Conservation (phyloP, 805 yeast species). For the Blastobotrys parvus region DNA sequence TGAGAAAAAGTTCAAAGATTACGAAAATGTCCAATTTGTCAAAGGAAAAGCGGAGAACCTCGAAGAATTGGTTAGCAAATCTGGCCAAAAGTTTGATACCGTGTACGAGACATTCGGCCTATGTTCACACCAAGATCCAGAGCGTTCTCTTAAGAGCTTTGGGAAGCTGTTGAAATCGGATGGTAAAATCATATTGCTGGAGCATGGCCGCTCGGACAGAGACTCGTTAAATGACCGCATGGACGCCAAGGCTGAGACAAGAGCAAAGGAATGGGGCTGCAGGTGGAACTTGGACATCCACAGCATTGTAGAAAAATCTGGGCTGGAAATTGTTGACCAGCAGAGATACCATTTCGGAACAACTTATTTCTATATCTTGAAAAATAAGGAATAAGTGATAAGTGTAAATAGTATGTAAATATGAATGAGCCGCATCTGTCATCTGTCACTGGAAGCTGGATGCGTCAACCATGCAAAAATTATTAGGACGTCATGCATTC, state of each 20-base stretch:
- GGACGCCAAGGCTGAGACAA: slow-evolving; percentile 73
- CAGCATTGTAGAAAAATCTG: slow-evolving; percentile 73
- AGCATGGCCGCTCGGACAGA: slow-evolving; percentile 86
- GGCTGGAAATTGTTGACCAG: slow-evolving; percentile 73
- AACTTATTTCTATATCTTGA: slow-evolving; percentile 41
- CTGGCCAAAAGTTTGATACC: slow-evolving; percentile 65
- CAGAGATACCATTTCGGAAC: slow-evolving; percentile 84
- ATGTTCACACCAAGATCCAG: slow-evolving; percentile 94
- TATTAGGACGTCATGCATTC: too few relatives aligned
- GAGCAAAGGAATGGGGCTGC: slow-evolving; percentile 92
- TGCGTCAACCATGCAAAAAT: too few relatives aligned
- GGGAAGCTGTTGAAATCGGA: slow-evolving; percentile 68
- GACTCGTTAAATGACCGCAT: slow-evolving; percentile 68
- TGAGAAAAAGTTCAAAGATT: slow-evolving; percentile 55
- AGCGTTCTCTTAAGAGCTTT: slow-evolving; percentile 69
- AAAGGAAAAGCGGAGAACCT: slow-evolving; percentile 86
- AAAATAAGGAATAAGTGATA: neutral
- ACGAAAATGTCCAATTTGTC: slow-evolving; percentile 70
- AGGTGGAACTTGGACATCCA: slow-evolving; percentile 95
- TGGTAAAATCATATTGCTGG: slow-evolving; percentile 79
- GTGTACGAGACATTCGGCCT: slow-evolving; percentile 90
- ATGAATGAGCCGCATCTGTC: too few relatives aligned
- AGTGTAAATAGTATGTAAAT: too few relatives aligned
- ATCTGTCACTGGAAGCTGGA: too few relatives aligned
- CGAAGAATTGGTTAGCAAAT: slow-evolving; percentile 41